phyloP scores from a whole-genome alignment of 129 eudicot genomes.

The Silybum marianum region DNA sequence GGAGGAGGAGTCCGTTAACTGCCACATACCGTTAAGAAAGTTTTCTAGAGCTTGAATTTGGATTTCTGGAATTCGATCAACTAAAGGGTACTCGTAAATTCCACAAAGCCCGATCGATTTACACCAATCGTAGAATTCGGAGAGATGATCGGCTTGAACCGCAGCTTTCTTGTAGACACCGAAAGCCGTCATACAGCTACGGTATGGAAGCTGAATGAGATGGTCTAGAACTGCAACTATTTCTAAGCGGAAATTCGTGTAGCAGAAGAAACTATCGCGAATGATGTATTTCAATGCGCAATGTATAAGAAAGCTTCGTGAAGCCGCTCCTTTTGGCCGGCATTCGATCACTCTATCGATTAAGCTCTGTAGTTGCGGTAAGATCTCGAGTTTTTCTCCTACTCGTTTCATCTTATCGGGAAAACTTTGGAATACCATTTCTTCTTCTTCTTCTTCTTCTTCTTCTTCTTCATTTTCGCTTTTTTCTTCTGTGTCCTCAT shows the following conservation, averaged over 20 bases:
- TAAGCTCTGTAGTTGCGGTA: conserved; percentile 63
- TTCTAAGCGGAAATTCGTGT: conserved; percentile 44
- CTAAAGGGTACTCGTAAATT: conserved; percentile 56
- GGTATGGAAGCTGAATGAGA: conserved; percentile 57
- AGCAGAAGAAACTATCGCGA: conserved; percentile 68
- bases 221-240: conserved; percentile 52
- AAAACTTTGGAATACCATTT: neutral
- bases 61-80: conserved; percentile 63
- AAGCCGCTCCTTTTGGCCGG: conserved; percentile 53
- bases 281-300: conserved; percentile 53
- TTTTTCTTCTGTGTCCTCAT: conserved; percentile 11
- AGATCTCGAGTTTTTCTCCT: conserved; percentile 34
- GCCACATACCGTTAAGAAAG: conserved; percentile 73
- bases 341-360: conserved; percentile 66
- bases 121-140: conserved; percentile 63
- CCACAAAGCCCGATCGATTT: conserved; percentile 63
- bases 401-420: conserved; percentile 38
- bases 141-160: conserved; percentile 52
- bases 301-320: conserved; percentile 55
- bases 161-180: conserved; percentile 70
- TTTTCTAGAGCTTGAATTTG: conserved; percentile 70
- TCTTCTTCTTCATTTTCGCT: neutral
- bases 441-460: neutral
- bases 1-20: conserved; percentile 53
- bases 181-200: conserved; percentile 52